Evolutionary conservation across 306 rosid genomes (phyloP), one percentile per base, ranked within the genome.

Genomic region (Dicorynia guianensis): DNA sequence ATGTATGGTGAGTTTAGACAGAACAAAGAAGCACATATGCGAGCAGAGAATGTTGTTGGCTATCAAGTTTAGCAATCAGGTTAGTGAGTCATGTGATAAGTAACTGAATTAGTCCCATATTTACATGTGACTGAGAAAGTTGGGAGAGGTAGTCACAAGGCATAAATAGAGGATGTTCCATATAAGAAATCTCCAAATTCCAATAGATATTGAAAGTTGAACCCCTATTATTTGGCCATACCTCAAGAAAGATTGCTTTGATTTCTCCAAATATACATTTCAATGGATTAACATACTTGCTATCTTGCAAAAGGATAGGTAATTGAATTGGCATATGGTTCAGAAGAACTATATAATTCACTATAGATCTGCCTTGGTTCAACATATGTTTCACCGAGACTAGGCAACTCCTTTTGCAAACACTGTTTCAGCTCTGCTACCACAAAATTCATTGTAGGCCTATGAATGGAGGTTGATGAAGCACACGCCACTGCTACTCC

Each of bases 401-500:
- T 13, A 35, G 79, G 86, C 8, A 76, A 52, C 60, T 79, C 89
- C 70, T 74, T 69, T 55, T 76, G 74, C 25, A 81, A 15, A 69
- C 90, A 88, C 8, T 62, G 30, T 25, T 80, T 88, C 15, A 88
- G 79, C 72, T 86, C 93, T 6, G 76, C 20, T 68, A 91, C 20
- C 12, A 79, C 91, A 75, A 55, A 74, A 77, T 33, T 58, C 93
- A 86, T 91, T 9, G 79, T 61, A 35, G 90, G 87, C 66, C 96
- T 85, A 13, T 84, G 82, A 63, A 74, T 39, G 17, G 90, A 88
- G 56, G 81, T 20, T 70, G 85, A 61, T 18, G 84, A 52, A 65
- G 89, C 79, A 63, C 91, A 85, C 56, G 85, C 61, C 81, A 86
- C 52, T 61, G 93, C 93, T 56, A 87, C 56, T 71, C 81, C 85